A percentile compares a stretch with the other conserved stretches of the same genome.
phyloP scores from a whole-genome alignment of 2,329 filamentous ascomycete genomes.

The Beauveria varroae region DNA sequence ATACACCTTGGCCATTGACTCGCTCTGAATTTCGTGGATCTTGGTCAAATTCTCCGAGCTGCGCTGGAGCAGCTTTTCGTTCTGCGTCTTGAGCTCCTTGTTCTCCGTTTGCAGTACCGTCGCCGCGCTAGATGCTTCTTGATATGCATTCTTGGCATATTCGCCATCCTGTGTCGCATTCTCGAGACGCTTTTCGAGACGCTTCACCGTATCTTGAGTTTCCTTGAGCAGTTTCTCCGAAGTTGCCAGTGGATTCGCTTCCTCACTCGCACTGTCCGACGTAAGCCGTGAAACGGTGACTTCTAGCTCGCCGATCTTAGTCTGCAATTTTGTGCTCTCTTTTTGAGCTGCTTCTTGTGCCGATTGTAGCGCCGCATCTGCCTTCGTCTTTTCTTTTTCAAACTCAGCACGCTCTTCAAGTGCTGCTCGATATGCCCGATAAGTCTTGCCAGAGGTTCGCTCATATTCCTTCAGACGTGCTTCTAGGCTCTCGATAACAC shows the following conservation, averaged over 20 bases:
- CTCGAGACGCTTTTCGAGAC: constrained; percentile 33
- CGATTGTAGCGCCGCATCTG: constrained; percentile 24
- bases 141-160: constrained; percentile 52
- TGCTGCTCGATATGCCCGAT: constrained; percentile 40
- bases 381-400: constrained; percentile 38
- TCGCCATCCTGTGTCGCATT: constrained; percentile 42
- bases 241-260: constrained; percentile 19
- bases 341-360: constrained; percentile 20
- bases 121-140: constrained; percentile 44
- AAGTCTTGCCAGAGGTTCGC: constrained; percentile 35
- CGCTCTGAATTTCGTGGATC: constrained; percentile 40
- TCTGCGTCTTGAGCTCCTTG: constrained; percentile 33
- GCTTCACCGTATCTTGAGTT: constrained; percentile 28
- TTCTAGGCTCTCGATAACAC: constrained; percentile 36
- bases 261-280: constrained; percentile 16
- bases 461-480: constrained; percentile 38
- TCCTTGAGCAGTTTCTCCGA: constrained; percentile 30
- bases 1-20: constrained; percentile 27
- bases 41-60: constrained; percentile 37
- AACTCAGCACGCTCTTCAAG: constrained; percentile 42
- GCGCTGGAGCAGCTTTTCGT: constrained; percentile 33
- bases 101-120: constrained; percentile 39
- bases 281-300: constrained; percentile 23
- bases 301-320: constrained; percentile 31
- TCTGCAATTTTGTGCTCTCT: constrained; percentile 30